Percentiles rank a stretch among this genome's conserved stretches.
These are phyloP conservation scores for Monotropa hypopitys DNA, from an alignment of 179 eudicot genomes.

Conservation along the genomic window DNA sequence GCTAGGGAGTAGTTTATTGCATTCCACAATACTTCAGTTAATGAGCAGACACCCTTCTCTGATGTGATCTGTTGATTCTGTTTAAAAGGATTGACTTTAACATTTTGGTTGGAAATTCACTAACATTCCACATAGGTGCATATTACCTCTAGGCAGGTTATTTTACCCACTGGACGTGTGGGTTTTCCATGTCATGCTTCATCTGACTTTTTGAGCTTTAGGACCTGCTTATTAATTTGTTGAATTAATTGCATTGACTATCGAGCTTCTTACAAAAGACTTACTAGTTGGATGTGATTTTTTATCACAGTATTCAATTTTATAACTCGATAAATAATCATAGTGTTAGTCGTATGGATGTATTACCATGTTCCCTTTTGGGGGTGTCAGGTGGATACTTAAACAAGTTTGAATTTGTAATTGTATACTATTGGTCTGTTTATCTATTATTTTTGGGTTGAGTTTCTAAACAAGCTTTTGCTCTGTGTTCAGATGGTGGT, in stretches of 20 bases:
- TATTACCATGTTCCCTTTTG: not conserved
- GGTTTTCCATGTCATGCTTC: not conserved
- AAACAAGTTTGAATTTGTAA: not conserved
- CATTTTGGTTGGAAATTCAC: not conserved
- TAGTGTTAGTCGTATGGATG: not conserved
- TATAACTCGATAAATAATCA: not conserved
- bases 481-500: conserved; percentile 44
- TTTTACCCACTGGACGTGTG: not conserved
- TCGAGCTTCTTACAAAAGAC: not conserved
- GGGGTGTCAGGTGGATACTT: not conserved
- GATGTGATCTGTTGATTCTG: not conserved
- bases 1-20: not conserved
- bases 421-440: not conserved
- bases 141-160: not conserved
- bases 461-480: not conserved
- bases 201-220: not conserved
- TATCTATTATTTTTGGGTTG: not conserved
- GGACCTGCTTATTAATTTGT: not conserved
- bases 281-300: not conserved
- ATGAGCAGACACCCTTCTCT: not conserved
- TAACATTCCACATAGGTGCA: not conserved
- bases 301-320: not conserved
- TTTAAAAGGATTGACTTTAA: not conserved
- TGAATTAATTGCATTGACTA: not conserved
- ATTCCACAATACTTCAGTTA: not conserved